Evolutionary conservation across 345 rosid species (phyloP).

Genomic region (Toxicodendron radicans): DNA sequence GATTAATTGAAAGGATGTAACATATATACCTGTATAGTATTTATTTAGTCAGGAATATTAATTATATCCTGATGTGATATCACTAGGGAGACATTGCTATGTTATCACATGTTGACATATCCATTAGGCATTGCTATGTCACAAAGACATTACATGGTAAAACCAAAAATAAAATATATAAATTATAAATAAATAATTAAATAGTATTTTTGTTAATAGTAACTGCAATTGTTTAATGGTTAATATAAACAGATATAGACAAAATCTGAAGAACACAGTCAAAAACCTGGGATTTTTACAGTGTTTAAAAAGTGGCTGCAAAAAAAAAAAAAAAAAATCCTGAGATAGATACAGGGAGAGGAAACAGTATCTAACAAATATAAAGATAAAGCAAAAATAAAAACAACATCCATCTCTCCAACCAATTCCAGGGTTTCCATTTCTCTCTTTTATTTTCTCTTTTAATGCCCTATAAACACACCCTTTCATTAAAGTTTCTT

Average conservation of each 20-base stretch:
- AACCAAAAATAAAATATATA: neutral
- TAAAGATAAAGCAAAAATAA: neutral
- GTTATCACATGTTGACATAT: neutral
- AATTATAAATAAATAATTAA: neutral
- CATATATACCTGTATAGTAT: no score
- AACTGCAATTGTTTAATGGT: neutral
- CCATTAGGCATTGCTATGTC: slow-evolving; percentile 16
- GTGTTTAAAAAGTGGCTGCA: neutral
- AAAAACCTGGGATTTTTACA: slow-evolving; percentile 16
- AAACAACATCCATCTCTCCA: neutral
- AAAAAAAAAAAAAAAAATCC: neutral
- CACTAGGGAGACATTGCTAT: no score
- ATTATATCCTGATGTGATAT: no score
- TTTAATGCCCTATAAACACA: slow-evolving; percentile 12
- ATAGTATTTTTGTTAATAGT: neutral
- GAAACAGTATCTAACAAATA: neutral
- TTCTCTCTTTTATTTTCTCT: slow-evolving; percentile 20
- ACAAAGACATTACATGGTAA: slow-evolving; percentile 6
- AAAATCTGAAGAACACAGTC: neutral
- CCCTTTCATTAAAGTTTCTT: slow-evolving; percentile 23
- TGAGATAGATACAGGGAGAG: neutral
- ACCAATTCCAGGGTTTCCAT: slow-evolving; percentile 29
- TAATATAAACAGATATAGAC: neutral
- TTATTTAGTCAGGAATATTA: no score
- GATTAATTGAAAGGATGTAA: no score